Percentiles rank a stretch among this genome's conserved stretches.
phyloP scores from a whole-genome alignment of 176 grass and related monocot genomes.

The Oryza longistaminata region DNA sequence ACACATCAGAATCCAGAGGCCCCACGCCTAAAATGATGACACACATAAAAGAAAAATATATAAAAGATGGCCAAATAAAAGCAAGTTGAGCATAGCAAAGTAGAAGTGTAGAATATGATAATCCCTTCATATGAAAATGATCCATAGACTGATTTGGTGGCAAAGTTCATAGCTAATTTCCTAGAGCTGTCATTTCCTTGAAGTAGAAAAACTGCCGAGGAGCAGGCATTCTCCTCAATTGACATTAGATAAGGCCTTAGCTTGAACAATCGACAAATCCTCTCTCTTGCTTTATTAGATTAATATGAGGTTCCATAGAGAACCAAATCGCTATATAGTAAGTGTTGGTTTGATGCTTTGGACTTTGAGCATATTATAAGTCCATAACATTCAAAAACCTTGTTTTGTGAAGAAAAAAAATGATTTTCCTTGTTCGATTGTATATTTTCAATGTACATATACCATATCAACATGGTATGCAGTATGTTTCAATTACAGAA shows the following conservation, averaged over 20 bases:
- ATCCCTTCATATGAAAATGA: background rate
- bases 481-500: constrained; percentile 28
- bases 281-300: background rate
- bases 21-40: background rate
- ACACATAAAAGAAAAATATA: background rate
- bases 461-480: constrained; percentile 47
- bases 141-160: background rate
- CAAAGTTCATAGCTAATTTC: background rate
- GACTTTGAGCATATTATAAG: background rate
- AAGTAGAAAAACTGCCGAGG: background rate
- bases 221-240: background rate
- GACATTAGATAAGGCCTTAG: background rate
- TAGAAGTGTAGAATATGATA: background rate
- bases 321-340: background rate
- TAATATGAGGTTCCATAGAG: constrained; percentile 3
- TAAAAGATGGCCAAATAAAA: background rate
- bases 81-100: background rate
- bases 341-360: constrained; percentile 15
- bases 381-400: constrained; percentile 5
- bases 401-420: background rate
- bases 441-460: constrained; percentile 45
- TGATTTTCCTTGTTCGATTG: constrained; percentile 7
- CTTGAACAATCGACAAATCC: background rate
- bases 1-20: constrained; percentile 8
- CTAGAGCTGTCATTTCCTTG: background rate